These are phyloP conservation scores for Kodamaea neixiangensis DNA, from an alignment of 805 yeast genomes.

Conservation along the genomic window DNA sequence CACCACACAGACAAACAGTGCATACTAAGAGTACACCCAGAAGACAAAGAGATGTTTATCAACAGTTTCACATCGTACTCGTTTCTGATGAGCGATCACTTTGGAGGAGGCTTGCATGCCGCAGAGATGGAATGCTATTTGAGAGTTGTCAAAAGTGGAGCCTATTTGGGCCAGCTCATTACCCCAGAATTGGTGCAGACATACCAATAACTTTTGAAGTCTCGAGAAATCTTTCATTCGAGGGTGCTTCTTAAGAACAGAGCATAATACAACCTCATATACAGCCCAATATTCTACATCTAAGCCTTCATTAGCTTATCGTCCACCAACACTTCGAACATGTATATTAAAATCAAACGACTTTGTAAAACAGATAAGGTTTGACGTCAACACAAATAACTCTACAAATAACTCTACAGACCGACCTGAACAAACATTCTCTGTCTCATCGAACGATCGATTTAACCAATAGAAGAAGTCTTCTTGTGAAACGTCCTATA, in stretches of 20 bases:
- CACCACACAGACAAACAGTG: constrained; percentile 13
- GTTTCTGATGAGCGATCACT: constrained; percentile 24
- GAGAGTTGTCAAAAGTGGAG: constrained; percentile 4
- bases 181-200: constrained; percentile 4
- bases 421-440: no score
- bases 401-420: no score
- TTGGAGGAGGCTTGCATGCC: constrained; percentile 2
- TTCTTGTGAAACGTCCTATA: not conserved
- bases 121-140: constrained; percentile 11
- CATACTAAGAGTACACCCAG: constrained; percentile 29
- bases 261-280: not conserved
- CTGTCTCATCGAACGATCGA: not conserved
- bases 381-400: no score
- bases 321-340: no score
- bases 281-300: not conserved
- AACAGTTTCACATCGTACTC: constrained; percentile 34
- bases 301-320: no score
- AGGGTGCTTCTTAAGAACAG: not conserved
- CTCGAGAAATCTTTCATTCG: not conserved
- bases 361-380: no score
- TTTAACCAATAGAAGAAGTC: no score
- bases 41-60: constrained; percentile 30
- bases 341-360: no score
- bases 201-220: not conserved
- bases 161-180: constrained; percentile 5